Evolutionary conservation across 352 stramenopile species (phyloP).

Genomic region (Globisporangium camurandrum): DNA sequence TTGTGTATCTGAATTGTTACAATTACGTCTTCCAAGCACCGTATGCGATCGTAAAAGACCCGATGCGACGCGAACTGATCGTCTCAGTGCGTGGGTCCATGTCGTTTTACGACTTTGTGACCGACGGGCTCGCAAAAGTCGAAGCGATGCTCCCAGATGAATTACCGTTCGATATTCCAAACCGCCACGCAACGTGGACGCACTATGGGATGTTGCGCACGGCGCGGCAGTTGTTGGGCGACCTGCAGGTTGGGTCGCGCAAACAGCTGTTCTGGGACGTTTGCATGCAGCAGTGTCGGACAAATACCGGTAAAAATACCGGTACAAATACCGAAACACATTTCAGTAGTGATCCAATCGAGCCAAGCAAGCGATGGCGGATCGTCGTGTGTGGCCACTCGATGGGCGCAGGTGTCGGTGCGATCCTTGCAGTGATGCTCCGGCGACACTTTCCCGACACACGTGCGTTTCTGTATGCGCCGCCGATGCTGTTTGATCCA

Average conservation of each 20-base stretch:
- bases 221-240: conserved; percentile 46
- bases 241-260: conserved; percentile 48
- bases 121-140: conserved; percentile 59
- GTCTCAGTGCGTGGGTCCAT: conserved; percentile 68
- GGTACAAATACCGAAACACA: background rate
- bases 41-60: conserved; percentile 71
- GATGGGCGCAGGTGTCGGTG: conserved; percentile 70
- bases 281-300: conserved; percentile 37
- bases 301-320: background rate
- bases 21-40: conserved; percentile 74
- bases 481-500: conserved; percentile 58
- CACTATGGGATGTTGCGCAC: conserved; percentile 73
- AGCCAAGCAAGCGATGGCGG: conserved; percentile 32
- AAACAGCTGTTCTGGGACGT: conserved; percentile 67
- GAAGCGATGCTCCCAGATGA: conserved; percentile 51
- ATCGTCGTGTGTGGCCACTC: conserved; percentile 78
- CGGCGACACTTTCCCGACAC: conserved; percentile 44
- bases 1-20: conserved; percentile 76
- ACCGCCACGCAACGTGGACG: conserved; percentile 35
- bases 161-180: conserved; percentile 41
- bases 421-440: conserved; percentile 60
- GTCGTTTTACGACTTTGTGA: conserved; percentile 77
- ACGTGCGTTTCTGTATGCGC: conserved; percentile 54
- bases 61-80: conserved; percentile 52
- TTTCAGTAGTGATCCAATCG: background rate